A percentile compares a stretch with the other conserved stretches of the same genome.
phyloP scores from a whole-genome alignment of 441 rosid species.

The Omphalea diandra region DNA sequence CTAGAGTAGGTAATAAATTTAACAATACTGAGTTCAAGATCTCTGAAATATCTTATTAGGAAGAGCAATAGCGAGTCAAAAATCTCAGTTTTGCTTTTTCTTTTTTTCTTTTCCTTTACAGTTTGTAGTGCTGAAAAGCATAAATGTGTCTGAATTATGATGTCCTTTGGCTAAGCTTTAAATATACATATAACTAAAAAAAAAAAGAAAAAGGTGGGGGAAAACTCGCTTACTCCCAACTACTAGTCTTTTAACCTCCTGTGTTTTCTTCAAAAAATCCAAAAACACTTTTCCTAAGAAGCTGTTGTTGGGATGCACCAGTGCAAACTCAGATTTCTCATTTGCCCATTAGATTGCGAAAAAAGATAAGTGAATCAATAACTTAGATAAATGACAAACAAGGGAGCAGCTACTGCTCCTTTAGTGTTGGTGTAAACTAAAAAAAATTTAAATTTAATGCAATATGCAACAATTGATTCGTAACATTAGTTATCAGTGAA shows the following conservation, averaged over 20 bases:
- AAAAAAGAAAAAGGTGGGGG: slow-evolving; percentile 12
- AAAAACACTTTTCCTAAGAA: slow-evolving; percentile 20
- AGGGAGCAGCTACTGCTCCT: too few species aligned
- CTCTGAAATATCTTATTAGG: neutral
- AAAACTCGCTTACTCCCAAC: slow-evolving; percentile 15
- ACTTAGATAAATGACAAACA: too few species aligned
- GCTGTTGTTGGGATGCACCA: slow-evolving; percentile 5
- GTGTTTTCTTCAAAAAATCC: slow-evolving; percentile 24
- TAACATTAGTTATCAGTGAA: too few species aligned
- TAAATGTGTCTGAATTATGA: slow-evolving; percentile 35
- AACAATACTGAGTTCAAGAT: neutral
- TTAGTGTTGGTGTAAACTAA: too few species aligned
- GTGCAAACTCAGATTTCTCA: slow-evolving; percentile 2
- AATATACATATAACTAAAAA: too few species aligned
- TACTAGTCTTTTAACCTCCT: slow-evolving; percentile 21
- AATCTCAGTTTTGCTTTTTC: slow-evolving; percentile 19
- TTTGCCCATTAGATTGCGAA: too few species aligned
- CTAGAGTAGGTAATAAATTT: slow-evolving; percentile 8
- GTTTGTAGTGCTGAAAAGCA: slow-evolving; percentile 42
- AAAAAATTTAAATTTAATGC: too few species aligned
- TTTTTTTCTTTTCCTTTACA: slow-evolving; percentile 30
- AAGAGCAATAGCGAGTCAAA: slow-evolving; percentile 6
- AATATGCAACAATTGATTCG: too few species aligned
- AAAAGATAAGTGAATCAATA: too few species aligned
- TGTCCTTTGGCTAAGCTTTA: slow-evolving; percentile 18